Percentiles rank a stretch among this genome's conserved stretches.
Conservation (phyloP, 768 basidiomycete genomes). For the Lactarius psammicola region DNA sequence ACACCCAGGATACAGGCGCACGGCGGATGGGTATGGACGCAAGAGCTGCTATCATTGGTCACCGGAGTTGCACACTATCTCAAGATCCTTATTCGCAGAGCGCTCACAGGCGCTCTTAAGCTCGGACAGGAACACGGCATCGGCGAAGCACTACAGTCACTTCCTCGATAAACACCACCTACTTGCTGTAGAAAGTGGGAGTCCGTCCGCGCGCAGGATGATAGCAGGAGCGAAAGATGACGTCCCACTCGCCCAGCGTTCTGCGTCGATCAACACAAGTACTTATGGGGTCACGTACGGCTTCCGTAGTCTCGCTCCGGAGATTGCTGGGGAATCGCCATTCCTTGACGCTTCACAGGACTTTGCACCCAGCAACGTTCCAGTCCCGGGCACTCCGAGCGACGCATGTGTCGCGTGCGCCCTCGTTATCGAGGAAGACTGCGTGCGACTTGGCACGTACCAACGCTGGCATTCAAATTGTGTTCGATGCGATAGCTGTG, state of each 20-base stretch:
- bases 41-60: conserved; percentile 93
- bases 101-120: conserved; percentile 92
- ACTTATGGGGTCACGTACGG: conserved; percentile 90
- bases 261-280: conserved; percentile 56
- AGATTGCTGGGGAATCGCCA: conserved; percentile 85
- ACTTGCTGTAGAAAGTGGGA: conserved; percentile 80
- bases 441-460: conserved; percentile 90
- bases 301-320: conserved; percentile 90
- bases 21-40: conserved; percentile 94
- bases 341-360: conserved; percentile 52
- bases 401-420: conserved; percentile 90
- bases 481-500: conserved; percentile 79
- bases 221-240: conserved; percentile 73
- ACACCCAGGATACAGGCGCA: conserved; percentile 89
- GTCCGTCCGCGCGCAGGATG: conserved; percentile 70
- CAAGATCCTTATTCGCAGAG: conserved; percentile 98
- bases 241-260: conserved; percentile 37
- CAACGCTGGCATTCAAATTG: conserved; percentile 96
- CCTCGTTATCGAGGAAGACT: conserved; percentile 94
- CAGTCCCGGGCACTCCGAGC: conserved; percentile 70
- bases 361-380: conserved; percentile 48
- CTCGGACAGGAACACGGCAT: conserved; percentile 87
- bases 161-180: conserved; percentile 93
- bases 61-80: conserved; percentile 98
- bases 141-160: conserved; percentile 75